phyloP scores from a whole-genome alignment of 2,329 filamentous ascomycete genomes.

The Epichloe glyceriae region DNA sequence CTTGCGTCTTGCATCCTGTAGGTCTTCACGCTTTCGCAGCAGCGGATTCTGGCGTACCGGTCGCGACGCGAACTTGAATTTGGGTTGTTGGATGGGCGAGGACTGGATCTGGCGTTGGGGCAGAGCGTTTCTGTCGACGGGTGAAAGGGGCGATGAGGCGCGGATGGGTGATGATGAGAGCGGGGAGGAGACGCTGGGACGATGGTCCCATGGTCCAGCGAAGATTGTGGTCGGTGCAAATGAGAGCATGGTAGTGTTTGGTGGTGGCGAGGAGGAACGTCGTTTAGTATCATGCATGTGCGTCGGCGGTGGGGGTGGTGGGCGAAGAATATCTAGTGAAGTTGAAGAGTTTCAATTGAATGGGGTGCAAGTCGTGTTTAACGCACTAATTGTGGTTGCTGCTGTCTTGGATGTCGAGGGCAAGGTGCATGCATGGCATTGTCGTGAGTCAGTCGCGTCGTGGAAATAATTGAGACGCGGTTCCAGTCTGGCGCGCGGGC shows the following conservation, averaged over 20 bases:
- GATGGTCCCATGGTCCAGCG: slow-evolving; percentile 29
- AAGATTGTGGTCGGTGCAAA: slow-evolving; percentile 30
- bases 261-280: slow-evolving; percentile 2
- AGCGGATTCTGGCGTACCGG: slow-evolving; percentile 50
- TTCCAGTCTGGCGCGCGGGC: slow-evolving; percentile 15
- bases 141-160: slow-evolving; percentile 34
- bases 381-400: background rate
- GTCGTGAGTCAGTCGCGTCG: background rate
- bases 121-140: slow-evolving; percentile 28
- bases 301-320: background rate
- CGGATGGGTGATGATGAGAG: slow-evolving; percentile 47
- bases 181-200: slow-evolving; percentile 39
- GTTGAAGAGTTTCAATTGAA: background rate
- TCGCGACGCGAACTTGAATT: slow-evolving; percentile 40
- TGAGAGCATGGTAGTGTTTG: slow-evolving; percentile 26
- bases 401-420: background rate
- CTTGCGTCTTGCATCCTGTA: slow-evolving; percentile 49
- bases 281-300: background rate
- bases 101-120: slow-evolving; percentile 31
- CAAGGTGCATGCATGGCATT: background rate
- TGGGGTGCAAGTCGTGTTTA: background rate
- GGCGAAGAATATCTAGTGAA: background rate
- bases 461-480: slow-evolving; percentile 12
- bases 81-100: slow-evolving; percentile 28
- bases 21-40: slow-evolving; percentile 45